Percentiles rank a stretch among this genome's conserved stretches.
Conservation (phyloP, 345 rosid genomes). For the Alliaria petiolata region DNA sequence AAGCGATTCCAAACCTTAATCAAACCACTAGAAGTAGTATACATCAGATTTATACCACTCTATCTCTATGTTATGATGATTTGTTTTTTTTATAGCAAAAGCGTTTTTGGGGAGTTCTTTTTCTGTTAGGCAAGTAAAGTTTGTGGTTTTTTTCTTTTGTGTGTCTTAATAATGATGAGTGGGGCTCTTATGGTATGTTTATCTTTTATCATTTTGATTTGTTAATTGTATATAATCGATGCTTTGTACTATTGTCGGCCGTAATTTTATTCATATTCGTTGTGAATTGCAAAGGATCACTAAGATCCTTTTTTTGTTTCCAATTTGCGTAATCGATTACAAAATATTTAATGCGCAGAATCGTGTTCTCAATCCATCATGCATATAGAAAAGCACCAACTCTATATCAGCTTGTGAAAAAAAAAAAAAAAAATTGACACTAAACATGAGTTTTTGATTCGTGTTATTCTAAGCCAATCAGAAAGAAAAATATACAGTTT, state of each 20-base stretch:
- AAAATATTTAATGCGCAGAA: slow-evolving; percentile 9
- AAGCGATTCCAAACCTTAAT: no score
- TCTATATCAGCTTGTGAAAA: neutral
- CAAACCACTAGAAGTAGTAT: no score
- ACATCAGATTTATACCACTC: no score
- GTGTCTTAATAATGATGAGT: no score
- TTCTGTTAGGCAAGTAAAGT: no score
- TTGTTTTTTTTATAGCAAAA: no score
- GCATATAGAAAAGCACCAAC: neutral
- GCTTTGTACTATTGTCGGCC: slow-evolving; percentile 22
- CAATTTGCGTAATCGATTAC: neutral
- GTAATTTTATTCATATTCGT: slow-evolving; percentile 29
- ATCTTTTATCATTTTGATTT: neutral
- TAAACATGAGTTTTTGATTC: no score
- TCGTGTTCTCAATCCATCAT: slow-evolving; percentile 4
- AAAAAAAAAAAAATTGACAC: neutral
- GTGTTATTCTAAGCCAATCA: no score
- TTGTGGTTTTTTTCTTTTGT: no score
- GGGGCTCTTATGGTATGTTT: slow-evolving; percentile 9
- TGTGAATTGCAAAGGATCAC: neutral
- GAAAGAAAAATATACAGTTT: no score
- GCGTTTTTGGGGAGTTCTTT: no score
- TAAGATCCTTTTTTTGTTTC: neutral
- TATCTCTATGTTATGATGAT: no score
- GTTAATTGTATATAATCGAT: slow-evolving; percentile 7